Base-by-base conservation (phyloP, 1,284 basidiomycete species). In the Dichomitus squalens region DNA sequence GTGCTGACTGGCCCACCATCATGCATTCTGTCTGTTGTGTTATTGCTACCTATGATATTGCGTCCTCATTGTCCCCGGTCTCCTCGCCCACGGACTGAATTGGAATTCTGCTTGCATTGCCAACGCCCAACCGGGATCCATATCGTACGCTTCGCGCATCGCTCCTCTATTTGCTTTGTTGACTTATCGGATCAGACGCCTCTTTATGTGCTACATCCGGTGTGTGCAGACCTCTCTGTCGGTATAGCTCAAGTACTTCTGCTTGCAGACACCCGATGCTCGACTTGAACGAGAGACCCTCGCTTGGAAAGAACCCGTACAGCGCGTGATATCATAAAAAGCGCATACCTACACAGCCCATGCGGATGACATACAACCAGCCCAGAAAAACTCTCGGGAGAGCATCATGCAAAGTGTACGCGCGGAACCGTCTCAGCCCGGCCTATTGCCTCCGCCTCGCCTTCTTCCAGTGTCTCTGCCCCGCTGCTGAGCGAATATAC, bases 11-110 rank as follows among this genome's bases (percentile, higher is more conserved):
- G 31, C 39, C 36, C n/a, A 33, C 18, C 21, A 31, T 40, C 53
- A 55, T 58, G 49, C 61, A 58, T 64, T 58, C 51, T 46, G 51
- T 53, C 50, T 60, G 59, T 64, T 62, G 58, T 65, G 62, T 65
- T 65, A 61, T 65, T 61, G 60, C 57, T 63, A 55, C 62, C 44
- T 61, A 61, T 63, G 44, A 49, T 55, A 53, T 62, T 49, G 44
- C 50, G 47, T 53, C 40, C 50, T 20, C 25, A n/a, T 49, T 49
- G 20, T 46, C 40, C 29, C 14, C 44, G 25, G 40, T 58, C 53
- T 41, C 46, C 40, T 55, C 49, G 41, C 41, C 34, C 58, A 44
- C 46, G 53, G 46, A 40, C 41, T 63, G 55, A 62, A 53, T 48
- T 48, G 21, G 55, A 53, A 29, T 46, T 50, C 40, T 18, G n/a